phyloP scores from a whole-genome alignment of 768 basidiomycete species.

The Tulasnella sp. region DNA sequence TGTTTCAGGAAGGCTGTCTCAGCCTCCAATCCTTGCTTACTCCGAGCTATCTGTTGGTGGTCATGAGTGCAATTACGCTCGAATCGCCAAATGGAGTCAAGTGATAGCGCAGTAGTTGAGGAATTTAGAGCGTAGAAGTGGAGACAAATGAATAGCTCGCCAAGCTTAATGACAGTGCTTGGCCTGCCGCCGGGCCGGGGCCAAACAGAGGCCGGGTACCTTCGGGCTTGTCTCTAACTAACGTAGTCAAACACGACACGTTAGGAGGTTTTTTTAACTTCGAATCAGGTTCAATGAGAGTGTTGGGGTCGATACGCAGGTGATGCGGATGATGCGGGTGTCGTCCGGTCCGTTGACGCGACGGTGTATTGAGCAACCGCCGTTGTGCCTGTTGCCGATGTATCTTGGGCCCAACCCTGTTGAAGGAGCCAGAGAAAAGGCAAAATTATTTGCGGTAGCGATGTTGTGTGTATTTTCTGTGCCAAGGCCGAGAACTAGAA shows the following conservation, averaged over 20 bases:
- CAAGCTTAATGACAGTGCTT: not conserved
- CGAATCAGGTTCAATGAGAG: constrained; percentile 3
- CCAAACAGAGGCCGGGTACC: not conserved
- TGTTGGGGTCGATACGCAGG: not conserved
- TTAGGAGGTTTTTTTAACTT: not conserved
- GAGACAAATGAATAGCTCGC: not conserved
- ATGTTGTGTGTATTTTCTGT: not conserved
- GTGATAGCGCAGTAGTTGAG: constrained; percentile 41
- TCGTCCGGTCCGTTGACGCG: not conserved
- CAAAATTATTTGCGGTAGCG: not conserved
- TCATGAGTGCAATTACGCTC: not conserved
- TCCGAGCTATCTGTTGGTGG: not conserved
- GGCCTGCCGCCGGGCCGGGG: not conserved
- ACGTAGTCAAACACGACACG: not conserved
- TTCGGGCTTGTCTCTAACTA: not conserved
- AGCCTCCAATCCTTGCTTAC: not conserved
- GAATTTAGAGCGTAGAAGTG: constrained; percentile 35
- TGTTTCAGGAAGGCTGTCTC: not conserved
- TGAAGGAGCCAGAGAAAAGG: not conserved
- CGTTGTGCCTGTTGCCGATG: not conserved
- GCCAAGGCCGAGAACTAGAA: not conserved
- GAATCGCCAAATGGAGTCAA: not conserved
- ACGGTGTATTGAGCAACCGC: not conserved
- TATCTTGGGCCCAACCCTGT: not conserved
- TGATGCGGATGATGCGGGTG: not conserved